Conservation (phyloP, 2,329 filamentous ascomycete genomes). For the Atkinsonella texensis region DNA sequence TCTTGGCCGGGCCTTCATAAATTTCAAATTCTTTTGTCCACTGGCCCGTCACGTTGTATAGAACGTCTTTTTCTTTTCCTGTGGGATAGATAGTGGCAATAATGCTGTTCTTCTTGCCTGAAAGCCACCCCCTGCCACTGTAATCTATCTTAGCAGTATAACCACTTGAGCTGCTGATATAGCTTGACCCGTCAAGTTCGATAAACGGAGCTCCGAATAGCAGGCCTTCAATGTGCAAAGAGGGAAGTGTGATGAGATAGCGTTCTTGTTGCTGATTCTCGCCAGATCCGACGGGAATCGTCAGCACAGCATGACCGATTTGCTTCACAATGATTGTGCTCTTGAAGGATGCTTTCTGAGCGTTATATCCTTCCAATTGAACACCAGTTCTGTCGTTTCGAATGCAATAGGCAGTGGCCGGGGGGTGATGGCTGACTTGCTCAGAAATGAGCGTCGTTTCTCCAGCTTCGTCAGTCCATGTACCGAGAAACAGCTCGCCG, state of each 20-base stretch:
- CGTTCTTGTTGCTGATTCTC: conserved; percentile 40
- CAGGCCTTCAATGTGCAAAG: conserved; percentile 85
- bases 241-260: conserved; percentile 85
- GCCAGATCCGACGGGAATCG: conserved; percentile 42
- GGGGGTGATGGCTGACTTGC: conserved; percentile 91
- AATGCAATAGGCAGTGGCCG: conserved; percentile 88
- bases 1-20: conserved; percentile 48
- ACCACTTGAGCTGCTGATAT: conserved; percentile 76
- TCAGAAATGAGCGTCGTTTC: conserved; percentile 82
- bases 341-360: conserved; percentile 89
- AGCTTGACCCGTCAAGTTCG: conserved; percentile 74
- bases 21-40: conserved; percentile 81
- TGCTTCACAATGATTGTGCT: conserved; percentile 92
- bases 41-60: conserved; percentile 77
- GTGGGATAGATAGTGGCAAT: conserved; percentile 61
- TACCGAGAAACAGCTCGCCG: conserved; percentile 85
- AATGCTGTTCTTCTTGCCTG: conserved; percentile 91
- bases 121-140: conserved; percentile 85
- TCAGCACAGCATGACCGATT: conserved; percentile 77
- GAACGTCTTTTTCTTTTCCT: conserved; percentile 57
- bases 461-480: conserved; percentile 74
- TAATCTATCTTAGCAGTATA: conserved; percentile 88
- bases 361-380: conserved; percentile 77
- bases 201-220: conserved; percentile 80
- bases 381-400: conserved; percentile 77